Evolutionary conservation across 495 filamentous ascomycete species (phyloP).

Genomic region (Hypoxylon trugodes): DNA sequence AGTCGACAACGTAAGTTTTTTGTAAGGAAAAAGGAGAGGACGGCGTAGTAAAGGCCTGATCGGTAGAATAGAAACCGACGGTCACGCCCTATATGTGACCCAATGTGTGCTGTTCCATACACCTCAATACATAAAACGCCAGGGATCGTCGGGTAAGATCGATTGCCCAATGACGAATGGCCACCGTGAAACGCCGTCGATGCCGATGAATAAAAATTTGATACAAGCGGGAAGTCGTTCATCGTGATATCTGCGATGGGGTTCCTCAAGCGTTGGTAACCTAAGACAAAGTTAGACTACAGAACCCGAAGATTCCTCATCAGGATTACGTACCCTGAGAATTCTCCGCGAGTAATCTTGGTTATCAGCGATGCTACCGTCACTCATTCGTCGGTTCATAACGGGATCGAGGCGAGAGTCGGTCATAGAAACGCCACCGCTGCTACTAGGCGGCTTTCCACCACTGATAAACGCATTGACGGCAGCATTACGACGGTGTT

Average conservation of each 20-base stretch:
- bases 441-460: constrained; percentile 63
- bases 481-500: constrained; percentile 77
- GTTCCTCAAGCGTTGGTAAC: constrained; percentile 64
- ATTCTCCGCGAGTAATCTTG: constrained; percentile 97
- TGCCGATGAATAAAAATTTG: constrained; percentile 54
- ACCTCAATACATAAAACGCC: constrained; percentile 50
- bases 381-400: constrained; percentile 90
- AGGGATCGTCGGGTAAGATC: constrained; percentile 47
- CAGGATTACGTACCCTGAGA: constrained; percentile 73
- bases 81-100: constrained; percentile 43
- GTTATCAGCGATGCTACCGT: constrained; percentile 97
- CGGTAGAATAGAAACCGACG: constrained; percentile 39
- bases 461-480: constrained; percentile 71
- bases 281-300: constrained; percentile 48
- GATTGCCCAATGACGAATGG: constrained; percentile 55
- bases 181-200: constrained; percentile 61
- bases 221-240: constrained; percentile 57
- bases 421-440: constrained; percentile 67
- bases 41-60: constrained; percentile 45
- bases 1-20: constrained; percentile 36
- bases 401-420: constrained; percentile 90
- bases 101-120: constrained; percentile 46
- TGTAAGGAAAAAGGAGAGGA: constrained; percentile 59
- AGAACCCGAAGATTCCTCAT: neutral
- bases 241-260: constrained; percentile 52